These are phyloP conservation scores for Bertia moriformis DNA, from an alignment of 2,329 filamentous ascomycete species.

Conservation along the genomic window DNA sequence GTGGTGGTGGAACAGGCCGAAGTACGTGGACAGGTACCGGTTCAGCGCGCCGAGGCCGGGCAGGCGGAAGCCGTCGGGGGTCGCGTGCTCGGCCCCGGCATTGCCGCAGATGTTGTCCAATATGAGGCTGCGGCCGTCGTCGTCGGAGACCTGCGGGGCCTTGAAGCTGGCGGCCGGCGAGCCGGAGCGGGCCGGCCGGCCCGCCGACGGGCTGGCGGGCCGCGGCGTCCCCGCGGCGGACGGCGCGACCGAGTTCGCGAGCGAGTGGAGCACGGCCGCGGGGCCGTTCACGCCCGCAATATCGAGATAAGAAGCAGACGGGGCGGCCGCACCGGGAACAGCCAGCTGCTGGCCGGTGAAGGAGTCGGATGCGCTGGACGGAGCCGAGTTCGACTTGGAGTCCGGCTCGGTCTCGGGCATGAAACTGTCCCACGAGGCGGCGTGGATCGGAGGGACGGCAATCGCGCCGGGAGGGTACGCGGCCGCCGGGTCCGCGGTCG, in stretches of 20 bases:
- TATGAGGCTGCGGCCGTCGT: conserved; percentile 74
- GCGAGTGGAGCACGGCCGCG: conserved; percentile 53
- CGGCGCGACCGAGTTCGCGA: conserved; percentile 57
- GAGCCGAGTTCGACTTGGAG: conserved; percentile 61
- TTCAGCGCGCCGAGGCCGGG: conserved; percentile 72
- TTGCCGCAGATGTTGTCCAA: conserved; percentile 71
- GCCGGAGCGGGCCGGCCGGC: too few species aligned
- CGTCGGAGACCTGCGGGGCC: conserved; percentile 67
- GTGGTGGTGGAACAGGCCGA: conserved; percentile 92
- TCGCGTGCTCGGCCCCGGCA: conserved; percentile 65
- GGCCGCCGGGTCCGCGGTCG: conserved; percentile 64
- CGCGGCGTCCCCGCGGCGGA: conserved; percentile 57
- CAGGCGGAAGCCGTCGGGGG: conserved; percentile 83
- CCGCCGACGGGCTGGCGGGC: conserved; percentile 25
- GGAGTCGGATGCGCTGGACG: conserved; percentile 47
- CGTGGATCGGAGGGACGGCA: conserved; percentile 55
- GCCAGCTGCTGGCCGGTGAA: conserved; percentile 56
- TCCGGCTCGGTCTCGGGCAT: conserved; percentile 57
- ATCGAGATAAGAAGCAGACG: conserved; percentile 46
- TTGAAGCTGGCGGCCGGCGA: conserved; percentile 35
- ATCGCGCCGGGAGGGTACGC: conserved; percentile 64
- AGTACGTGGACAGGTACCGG: conserved; percentile 87
- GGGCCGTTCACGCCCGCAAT: conserved; percentile 46
- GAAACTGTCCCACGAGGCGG: conserved; percentile 80
- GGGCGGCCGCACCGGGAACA: conserved; percentile 43